Conservation (phyloP, 2,329 filamentous ascomycete species). For the Calonectria fujianensis region DNA sequence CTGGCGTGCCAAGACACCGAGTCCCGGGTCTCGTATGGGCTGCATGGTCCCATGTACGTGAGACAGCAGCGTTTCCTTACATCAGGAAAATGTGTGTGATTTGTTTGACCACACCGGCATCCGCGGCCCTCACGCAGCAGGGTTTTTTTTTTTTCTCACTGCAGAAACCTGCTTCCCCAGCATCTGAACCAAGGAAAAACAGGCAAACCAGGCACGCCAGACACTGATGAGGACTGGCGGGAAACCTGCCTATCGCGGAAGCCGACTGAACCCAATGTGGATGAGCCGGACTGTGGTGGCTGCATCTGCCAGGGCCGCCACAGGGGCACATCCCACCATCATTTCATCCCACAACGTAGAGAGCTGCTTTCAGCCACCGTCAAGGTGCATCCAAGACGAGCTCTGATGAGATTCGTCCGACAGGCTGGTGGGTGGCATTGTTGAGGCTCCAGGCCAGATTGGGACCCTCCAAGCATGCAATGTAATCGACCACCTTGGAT, state of each 20-base stretch:
- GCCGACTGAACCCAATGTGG: conserved; percentile 12
- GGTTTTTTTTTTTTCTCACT: not conserved
- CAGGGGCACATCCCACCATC: conserved; percentile 29
- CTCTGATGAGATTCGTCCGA: conserved; percentile 19
- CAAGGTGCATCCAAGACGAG: not conserved
- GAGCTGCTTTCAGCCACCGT: conserved; percentile 16
- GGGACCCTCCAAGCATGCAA: not conserved
- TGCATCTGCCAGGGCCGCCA: conserved; percentile 24
- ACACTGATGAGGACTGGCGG: conserved; percentile 22
- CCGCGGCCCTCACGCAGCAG: not conserved
- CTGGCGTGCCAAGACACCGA: conserved; percentile 24
- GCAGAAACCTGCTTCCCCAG: conserved; percentile 18
- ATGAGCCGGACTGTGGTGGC: not conserved
- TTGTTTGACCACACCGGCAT: conserved; percentile 4
- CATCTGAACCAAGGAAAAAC: conserved; percentile 7
- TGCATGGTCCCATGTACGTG: conserved; percentile 21
- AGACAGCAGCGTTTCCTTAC: conserved; percentile 29
- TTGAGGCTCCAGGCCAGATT: not conserved
- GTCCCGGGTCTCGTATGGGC: conserved; percentile 30
- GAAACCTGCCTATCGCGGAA: conserved; percentile 26
- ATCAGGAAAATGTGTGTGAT: conserved; percentile 6
- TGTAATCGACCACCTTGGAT: not conserved
- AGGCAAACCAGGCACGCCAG: conserved; percentile 12
- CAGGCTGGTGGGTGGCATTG: conserved; percentile 19
- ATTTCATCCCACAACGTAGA: conserved; percentile 11